Evolutionary conservation across 2,329 filamentous ascomycete genomes (phyloP).

Genomic region (Aureobasidium subglaciale): DNA sequence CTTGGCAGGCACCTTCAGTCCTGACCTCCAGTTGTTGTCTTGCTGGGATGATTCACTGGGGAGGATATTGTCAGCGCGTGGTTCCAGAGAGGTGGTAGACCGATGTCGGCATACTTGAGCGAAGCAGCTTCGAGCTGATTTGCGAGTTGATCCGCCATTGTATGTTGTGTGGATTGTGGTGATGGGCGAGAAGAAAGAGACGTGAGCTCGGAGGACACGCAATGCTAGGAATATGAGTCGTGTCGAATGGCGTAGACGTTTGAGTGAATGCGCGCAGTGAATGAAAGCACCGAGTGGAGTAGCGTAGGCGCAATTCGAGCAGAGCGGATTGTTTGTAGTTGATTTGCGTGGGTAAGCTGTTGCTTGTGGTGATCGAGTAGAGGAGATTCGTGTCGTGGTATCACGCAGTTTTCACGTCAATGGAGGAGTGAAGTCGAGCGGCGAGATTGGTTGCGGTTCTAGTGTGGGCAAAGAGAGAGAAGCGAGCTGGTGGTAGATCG

Average conservation of each 20-base stretch:
- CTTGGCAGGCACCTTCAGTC: slow-evolving; percentile 62
- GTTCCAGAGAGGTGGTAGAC: slow-evolving; percentile 8
- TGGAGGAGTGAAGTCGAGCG: background rate
- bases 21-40: slow-evolving; percentile 66
- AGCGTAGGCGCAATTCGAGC: background rate
- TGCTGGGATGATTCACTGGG: slow-evolving; percentile 27
- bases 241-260: background rate
- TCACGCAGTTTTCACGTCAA: slow-evolving; percentile 5
- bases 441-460: background rate
- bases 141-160: slow-evolving; percentile 45
- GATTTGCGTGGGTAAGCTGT: slow-evolving; percentile 4
- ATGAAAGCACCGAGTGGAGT: background rate
- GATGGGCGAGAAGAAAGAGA: background rate
- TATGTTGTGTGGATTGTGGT: slow-evolving; percentile 17
- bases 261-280: background rate
- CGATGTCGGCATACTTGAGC: slow-evolving; percentile 33
- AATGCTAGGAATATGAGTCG: background rate
- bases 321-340: background rate
- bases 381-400: background rate
- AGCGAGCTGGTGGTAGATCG: background rate
- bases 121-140: slow-evolving; percentile 52
- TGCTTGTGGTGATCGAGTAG: slow-evolving; percentile 1
- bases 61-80: slow-evolving; percentile 14
- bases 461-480: background rate
- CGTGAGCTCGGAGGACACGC: slow-evolving; percentile 5